Evolutionary conservation across 768 basidiomycete genomes (phyloP), one percentile per base, ranked within the genome.

Genomic region (Pleurotus tuoliensis): DNA sequence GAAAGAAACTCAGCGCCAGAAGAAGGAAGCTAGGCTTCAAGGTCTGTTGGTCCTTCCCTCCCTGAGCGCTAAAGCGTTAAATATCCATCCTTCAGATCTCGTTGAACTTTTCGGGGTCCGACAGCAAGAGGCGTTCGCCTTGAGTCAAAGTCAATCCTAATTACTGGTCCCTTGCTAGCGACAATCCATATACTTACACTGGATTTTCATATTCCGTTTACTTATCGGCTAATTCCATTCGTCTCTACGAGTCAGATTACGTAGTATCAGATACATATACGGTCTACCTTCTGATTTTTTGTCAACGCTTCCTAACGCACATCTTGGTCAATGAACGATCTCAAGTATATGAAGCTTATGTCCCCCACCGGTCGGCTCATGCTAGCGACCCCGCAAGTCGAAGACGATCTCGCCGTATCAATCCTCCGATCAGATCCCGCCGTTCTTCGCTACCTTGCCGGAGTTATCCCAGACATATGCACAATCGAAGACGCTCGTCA

Each of bases 21-120:
- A 84, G 71, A 85, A 83, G 66, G 87, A 94, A 69, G 90, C 92
- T 2, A 80, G 90, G 59, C 71, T 93, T 41, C 88, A 92, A 79
- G 92, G 92, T 85, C 56, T 52, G 72, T 63, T n/a, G 22, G 22
- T 39, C 24, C 7, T 44, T 47, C 41, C 56, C 13, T 48, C 20
- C 3, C 16, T 9, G 13, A n/a, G 25, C 20, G n/a, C 41, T 44
- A 22, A 18, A 38, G 20, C 24, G 15, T 50, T 46, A 47, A 44
- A 52, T 13, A 45, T 45, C 34, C 8, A 44, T 16, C 56, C 25
- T 18, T 41, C 58, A 88, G 87, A 89, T 62, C 76, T 89, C 5
- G 69, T 88, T 22, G 76, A 86, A 50, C 63, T 84, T 15, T 84
- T 84, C 58, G 80, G 83, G 18, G 63, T 76, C 52, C 66, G 78